Base-by-base conservation (phyloP, 257 asterid genomes). In the Prunella vulgaris region DNA sequence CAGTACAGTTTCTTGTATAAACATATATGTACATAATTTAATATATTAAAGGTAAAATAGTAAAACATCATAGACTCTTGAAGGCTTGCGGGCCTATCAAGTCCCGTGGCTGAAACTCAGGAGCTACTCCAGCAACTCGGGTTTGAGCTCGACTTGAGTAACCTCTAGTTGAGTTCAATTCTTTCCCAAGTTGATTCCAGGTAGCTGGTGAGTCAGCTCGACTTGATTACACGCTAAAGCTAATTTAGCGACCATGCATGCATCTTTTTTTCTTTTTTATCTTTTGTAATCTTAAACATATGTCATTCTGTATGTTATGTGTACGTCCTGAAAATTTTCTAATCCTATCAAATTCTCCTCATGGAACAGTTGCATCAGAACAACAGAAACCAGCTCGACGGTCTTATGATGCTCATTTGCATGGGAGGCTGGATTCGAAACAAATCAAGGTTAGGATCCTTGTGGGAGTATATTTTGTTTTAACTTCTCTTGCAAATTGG, bases 391-490 rank as follows among this genome's bases (percentile, higher is more conserved):
- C 83, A 60, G 77, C 71, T 57, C 82, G 80, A 65, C 76, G 77
- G 74, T 75, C 87, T 64, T 82, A 69, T 73, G 93, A 87, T 57
- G 65, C 86, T 76, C 83, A 78, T 73, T 72, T 83, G 62, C 79
- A 80, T 61, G 92, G 88, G 85, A 82, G 77, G 58, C 72, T 74
- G 68, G 93, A 87, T 65, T 75, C 80, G 71, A 86, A 81, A 60
- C 69, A 81, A 69, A 59, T 81, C 83, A 88, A 88, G 97, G 97
- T 90, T 68, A 77, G 87, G 76, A 67, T 49, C 52, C 63, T 75
- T 44, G 42, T 64, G 61, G 64, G 38, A 57, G 62, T 5, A 54
- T 49, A 70, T 27, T 52, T 53, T 63, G 9, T 52, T 40, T 59
- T 59, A 21, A 56, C 15, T 69, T 56, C 37, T 71, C 38, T 30